Evolutionary conservation across 78 protist genomes (phyloP).

Genomic region (Dictyostelium firmibasis): DNA sequence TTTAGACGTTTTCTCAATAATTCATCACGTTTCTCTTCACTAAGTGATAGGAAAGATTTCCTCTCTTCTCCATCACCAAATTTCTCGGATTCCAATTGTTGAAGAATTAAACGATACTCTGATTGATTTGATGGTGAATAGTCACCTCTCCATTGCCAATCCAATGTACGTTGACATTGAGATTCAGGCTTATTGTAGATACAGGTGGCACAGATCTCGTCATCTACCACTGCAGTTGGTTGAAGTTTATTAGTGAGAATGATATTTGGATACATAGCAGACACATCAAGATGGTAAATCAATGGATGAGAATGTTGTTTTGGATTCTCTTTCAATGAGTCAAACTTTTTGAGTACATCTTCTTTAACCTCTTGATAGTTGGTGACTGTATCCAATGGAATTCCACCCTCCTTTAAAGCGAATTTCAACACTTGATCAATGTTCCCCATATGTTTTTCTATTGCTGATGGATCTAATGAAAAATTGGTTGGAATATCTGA

Average conservation of each 20-base stretch:
- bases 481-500: slow-evolving; percentile 91
- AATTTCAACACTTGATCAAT: slow-evolving; percentile 78
- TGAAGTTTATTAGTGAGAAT: slow-evolving; percentile 99
- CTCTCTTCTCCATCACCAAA: slow-evolving; percentile 39
- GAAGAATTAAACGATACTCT: slow-evolving; percentile 77
- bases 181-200: slow-evolving; percentile 89
- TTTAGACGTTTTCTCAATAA: slow-evolving; percentile 85
- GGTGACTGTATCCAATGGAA: not conserved
- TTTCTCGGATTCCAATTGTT: slow-evolving; percentile 87
- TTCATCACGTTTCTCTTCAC: slow-evolving; percentile 61
- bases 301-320: slow-evolving; percentile 88
- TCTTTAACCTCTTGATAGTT: slow-evolving; percentile 87
- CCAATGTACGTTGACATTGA: slow-evolving; percentile 85
- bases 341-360: slow-evolving; percentile 61
- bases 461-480: slow-evolving; percentile 61
- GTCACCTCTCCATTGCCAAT: slow-evolving; percentile 98
- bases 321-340: slow-evolving; percentile 82
- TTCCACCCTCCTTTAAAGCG: slow-evolving; percentile 77
- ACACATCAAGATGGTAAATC: slow-evolving; percentile 99
- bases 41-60: slow-evolving; percentile 72
- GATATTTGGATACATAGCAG: slow-evolving; percentile 99
- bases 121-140: slow-evolving; percentile 75
- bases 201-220: slow-evolving; percentile 95
- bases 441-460: slow-evolving; percentile 67
- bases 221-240: slow-evolving; percentile 95